Evolutionary conservation across 192 early-diverging fungal species (phyloP).

Genomic region (Phycomyces blakesleeanus): DNA sequence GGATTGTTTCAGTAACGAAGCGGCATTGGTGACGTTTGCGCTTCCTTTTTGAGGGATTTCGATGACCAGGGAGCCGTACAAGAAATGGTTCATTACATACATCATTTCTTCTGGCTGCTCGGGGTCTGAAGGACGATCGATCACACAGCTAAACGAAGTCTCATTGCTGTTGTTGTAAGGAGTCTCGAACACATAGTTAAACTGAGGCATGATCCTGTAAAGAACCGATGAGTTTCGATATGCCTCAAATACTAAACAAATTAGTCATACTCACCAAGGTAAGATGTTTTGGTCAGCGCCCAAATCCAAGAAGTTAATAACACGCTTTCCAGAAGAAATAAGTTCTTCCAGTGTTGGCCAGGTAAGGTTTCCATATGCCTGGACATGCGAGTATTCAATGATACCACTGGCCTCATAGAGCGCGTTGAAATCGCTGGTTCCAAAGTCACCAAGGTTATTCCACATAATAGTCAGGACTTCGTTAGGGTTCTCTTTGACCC

Average conservation of each 20-base stretch:
- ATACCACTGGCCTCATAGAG: constrained; percentile 48
- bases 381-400: constrained; percentile 48
- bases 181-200: constrained; percentile 67
- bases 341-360: constrained; percentile 73
- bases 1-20: constrained; percentile 52
- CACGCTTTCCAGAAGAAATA: constrained; percentile 59
- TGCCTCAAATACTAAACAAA: constrained; percentile 7
- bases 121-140: constrained; percentile 50
- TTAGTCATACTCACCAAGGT: constrained; percentile 53
- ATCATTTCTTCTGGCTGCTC: constrained; percentile 37
- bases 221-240: not conserved
- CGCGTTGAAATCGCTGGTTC: constrained; percentile 43
- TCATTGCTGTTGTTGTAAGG: constrained; percentile 54
- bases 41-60: constrained; percentile 51
- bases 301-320: constrained; percentile 59
- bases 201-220: constrained; percentile 58
- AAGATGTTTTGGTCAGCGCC: constrained; percentile 49
- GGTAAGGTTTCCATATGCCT: constrained; percentile 31
- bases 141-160: constrained; percentile 49
- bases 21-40: constrained; percentile 52
- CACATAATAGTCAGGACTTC: constrained; percentile 79
- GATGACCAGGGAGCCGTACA: constrained; percentile 45
- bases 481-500: constrained; percentile 58
- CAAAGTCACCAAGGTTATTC: constrained; percentile 57
- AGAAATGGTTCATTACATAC: constrained; percentile 75